Evolutionary conservation across 306 rosid genomes (phyloP).

Genomic region (Bauhinia variegata): DNA sequence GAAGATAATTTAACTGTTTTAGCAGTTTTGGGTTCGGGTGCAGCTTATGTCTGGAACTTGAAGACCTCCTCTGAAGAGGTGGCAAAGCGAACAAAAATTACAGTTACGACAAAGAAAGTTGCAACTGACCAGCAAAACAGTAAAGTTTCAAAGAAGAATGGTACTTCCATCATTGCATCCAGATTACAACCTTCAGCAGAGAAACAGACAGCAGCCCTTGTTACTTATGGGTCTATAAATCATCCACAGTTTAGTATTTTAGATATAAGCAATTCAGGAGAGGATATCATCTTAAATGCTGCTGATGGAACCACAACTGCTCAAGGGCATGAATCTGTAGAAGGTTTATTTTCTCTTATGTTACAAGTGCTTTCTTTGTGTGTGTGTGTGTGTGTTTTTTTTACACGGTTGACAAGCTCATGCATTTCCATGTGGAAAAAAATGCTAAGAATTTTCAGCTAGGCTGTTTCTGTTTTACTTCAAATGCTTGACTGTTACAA

Average conservation of each 20-base stretch:
- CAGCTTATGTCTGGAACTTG: constrained; percentile 48
- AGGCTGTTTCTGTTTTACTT: neutral
- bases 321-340: constrained; percentile 35
- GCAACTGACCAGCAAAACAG: constrained; percentile 40
- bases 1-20: constrained; percentile 44
- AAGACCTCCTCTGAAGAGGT: constrained; percentile 41
- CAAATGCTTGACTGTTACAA: constrained; percentile 6
- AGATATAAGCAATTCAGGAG: constrained; percentile 39
- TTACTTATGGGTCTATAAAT: constrained; percentile 52
- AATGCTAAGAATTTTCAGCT: constrained; percentile 3
- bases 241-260: constrained; percentile 50
- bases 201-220: constrained; percentile 42
- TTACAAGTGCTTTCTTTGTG: constrained; percentile 2
- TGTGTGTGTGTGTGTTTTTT: constrained; percentile 6
- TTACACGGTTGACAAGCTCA: constrained; percentile 15
- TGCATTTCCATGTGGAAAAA: constrained; percentile 15
- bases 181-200: constrained; percentile 46
- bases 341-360: constrained; percentile 41
- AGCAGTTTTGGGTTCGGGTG: constrained; percentile 49
- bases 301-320: constrained; percentile 31
- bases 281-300: constrained; percentile 35
- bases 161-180: constrained; percentile 44
- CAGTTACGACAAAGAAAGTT: constrained; percentile 28
- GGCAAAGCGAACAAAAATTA: constrained; percentile 45
- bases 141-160: constrained; percentile 43